phyloP scores from a whole-genome alignment of 1,284 basidiomycete species.

The Amylostereum areolatum region DNA sequence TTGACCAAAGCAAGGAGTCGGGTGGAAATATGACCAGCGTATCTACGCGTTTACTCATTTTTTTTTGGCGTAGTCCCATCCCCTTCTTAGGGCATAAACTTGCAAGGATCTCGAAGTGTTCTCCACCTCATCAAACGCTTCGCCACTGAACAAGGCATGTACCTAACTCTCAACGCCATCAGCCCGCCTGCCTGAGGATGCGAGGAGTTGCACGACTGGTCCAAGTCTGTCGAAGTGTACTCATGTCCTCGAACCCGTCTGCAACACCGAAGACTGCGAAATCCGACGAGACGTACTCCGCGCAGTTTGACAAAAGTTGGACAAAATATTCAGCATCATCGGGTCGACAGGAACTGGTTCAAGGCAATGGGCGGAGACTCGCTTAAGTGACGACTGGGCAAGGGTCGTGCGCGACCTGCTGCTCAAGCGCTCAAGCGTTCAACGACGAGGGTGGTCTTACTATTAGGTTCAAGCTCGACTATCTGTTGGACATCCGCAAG shows the following conservation, averaged over 20 bases:
- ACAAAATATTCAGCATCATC: conserved; percentile 69
- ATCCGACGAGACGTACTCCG: conserved; percentile 78
- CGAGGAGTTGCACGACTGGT: conserved; percentile 75
- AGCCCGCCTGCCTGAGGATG: conserved; percentile 73
- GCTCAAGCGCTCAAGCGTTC: conserved; percentile 78
- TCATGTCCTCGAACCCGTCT: conserved; percentile 77
- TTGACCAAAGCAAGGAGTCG: conserved; percentile 33
- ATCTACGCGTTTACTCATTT: background rate
- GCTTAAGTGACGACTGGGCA: conserved; percentile 73
- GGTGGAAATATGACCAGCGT: conserved; percentile 20
- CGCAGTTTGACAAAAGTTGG: too few relatives aligned
- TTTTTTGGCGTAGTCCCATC: background rate
- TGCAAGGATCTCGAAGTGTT: conserved; percentile 57
- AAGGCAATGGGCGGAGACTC: conserved; percentile 81
- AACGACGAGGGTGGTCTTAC: conserved; percentile 70
- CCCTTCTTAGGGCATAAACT: conserved; percentile 38
- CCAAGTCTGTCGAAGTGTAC: conserved; percentile 59
- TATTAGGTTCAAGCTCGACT: conserved; percentile 84
- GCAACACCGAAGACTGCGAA: conserved; percentile 53
- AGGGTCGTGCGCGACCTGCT: conserved; percentile 81
- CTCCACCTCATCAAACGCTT: conserved; percentile 87
- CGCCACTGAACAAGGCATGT: conserved; percentile 69
- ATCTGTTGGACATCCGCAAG: conserved; percentile 83
- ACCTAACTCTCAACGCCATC: conserved; percentile 68
- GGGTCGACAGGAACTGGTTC: conserved; percentile 80